Evolutionary conservation across 768 basidiomycete species (phyloP).

Genomic region (Boletus vinaceobasis): DNA sequence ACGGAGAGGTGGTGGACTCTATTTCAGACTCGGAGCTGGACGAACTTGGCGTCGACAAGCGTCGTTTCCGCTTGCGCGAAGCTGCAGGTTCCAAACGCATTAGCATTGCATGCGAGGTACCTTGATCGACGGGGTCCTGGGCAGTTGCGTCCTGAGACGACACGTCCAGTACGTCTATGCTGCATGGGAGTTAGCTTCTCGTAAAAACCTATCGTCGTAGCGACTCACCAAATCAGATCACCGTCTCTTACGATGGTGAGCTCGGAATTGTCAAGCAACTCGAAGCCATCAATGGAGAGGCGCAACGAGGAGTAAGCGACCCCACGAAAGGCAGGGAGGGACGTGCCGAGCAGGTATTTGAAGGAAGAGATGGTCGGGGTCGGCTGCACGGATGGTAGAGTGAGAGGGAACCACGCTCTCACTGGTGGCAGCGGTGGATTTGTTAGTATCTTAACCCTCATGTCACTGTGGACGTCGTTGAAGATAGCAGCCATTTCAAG

Average conservation of each 20-base stretch:
- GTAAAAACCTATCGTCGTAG: no score
- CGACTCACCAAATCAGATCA: conserved; percentile 25
- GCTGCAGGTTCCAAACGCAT: neutral
- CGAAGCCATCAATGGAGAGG: conserved; percentile 29
- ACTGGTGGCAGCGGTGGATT: conserved; percentile 44
- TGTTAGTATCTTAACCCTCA: conserved; percentile 54
- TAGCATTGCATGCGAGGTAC: neutral
- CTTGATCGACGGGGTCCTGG: neutral
- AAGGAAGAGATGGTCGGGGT: conserved; percentile 9
- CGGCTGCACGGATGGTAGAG: neutral
- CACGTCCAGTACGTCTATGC: conserved; percentile 14
- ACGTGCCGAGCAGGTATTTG: conserved; percentile 19
- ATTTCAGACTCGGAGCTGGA: conserved; percentile 23
- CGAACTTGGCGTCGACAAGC: conserved; percentile 7
- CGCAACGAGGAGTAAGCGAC: conserved; percentile 2
- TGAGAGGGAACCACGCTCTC: conserved; percentile 51
- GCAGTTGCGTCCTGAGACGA: neutral
- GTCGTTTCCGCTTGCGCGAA: conserved; percentile 28
- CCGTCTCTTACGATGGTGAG: conserved; percentile 27
- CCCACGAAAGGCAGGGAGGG: conserved; percentile 9
- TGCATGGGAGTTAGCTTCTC: conserved; percentile 5
- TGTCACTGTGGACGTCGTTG: neutral
- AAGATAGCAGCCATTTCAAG: neutral
- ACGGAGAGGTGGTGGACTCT: conserved; percentile 17
- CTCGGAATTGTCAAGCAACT: conserved; percentile 27